A percentile compares a stretch with the other conserved stretches of the same genome.
Evolutionary conservation across 257 asterid genomes (phyloP).

Genomic region (Nemophila menziesii): DNA sequence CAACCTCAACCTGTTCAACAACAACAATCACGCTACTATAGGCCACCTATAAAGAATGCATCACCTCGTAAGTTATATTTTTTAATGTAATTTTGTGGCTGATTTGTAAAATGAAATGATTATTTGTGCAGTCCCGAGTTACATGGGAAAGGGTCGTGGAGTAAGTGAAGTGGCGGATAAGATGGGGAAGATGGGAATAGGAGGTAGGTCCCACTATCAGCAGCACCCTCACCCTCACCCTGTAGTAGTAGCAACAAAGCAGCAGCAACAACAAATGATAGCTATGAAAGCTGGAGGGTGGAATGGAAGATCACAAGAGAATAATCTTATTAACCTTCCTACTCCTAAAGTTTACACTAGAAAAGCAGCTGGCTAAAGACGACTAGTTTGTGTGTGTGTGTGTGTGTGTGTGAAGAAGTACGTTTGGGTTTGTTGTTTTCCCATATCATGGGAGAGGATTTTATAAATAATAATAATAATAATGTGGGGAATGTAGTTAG

Average conservation of each 20-base stretch:
- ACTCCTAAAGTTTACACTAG: constrained; percentile 41
- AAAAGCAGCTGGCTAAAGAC: constrained; percentile 45
- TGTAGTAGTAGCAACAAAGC: no score
- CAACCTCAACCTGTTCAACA: no score
- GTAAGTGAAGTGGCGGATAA: constrained; percentile 46
- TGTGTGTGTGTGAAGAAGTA: neutral
- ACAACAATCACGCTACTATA: constrained; percentile 67
- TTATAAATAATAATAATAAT: no score
- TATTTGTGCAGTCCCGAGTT: constrained; percentile 19
- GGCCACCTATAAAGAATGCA: constrained; percentile 53
- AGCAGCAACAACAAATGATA: no score
- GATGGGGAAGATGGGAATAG: constrained; percentile 40
- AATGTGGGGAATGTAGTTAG: no score
- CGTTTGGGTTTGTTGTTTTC: no score
- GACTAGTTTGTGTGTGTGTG: neutral
- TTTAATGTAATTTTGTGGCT: neutral
- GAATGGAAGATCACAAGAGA: constrained; percentile 49
- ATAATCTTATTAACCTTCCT: no score
- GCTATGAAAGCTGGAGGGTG: constrained; percentile 88
- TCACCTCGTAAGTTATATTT: constrained; percentile 30
- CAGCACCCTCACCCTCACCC: constrained; percentile 38
- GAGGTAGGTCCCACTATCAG: constrained; percentile 34
- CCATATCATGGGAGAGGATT: no score
- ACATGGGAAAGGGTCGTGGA: constrained; percentile 27
- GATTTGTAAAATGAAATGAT: neutral